These are phyloP conservation scores for Trametopsis cervina DNA, from an alignment of 768 basidiomycete species.

Conservation along the genomic window DNA sequence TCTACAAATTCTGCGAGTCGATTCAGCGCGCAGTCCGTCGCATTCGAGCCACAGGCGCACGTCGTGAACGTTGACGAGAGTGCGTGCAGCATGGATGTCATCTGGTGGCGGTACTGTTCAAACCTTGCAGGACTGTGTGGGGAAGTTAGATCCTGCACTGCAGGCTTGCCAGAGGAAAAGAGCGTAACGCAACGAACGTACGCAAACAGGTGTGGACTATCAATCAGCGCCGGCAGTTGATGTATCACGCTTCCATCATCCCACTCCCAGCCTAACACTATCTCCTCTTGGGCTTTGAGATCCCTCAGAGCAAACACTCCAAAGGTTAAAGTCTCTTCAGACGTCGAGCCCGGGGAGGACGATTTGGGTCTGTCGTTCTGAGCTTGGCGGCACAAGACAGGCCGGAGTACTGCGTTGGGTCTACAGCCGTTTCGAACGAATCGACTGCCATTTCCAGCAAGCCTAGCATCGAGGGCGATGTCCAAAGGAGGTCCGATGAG, in stretches of 20 bases:
- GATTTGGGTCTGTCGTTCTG: neutral
- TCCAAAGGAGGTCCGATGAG: conserved; percentile 71
- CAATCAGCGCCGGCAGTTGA: conserved; percentile 59
- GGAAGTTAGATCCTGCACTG: no score
- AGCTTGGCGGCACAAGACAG: conserved; percentile 31
- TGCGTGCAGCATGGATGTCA: conserved; percentile 64
- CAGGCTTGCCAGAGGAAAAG: conserved; percentile 1
- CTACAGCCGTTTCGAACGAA: conserved; percentile 59
- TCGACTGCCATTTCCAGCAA: conserved; percentile 53
- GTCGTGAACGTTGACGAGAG: conserved; percentile 66
- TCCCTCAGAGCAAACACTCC: conserved; percentile 76
- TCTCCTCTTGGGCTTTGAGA: conserved; percentile 73
- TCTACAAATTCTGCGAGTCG: conserved; percentile 65
- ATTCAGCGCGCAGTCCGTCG: conserved; percentile 54
- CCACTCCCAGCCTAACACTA: conserved; percentile 95
- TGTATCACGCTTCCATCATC: conserved; percentile 88
- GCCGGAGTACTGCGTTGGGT: conserved; percentile 40
- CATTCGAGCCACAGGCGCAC: conserved; percentile 62
- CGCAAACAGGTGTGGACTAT: conserved; percentile 51
- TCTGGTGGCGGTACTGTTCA: conserved; percentile 52
- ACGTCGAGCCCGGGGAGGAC: conserved; percentile 1
- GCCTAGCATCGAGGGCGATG: conserved; percentile 74
- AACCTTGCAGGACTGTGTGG: conserved; percentile 38
- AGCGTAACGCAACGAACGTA: no score
- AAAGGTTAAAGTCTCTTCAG: conserved; percentile 45